A percentile compares a stretch with the other conserved stretches of the same genome.
Conservation (phyloP, 306 rosid genomes). For the Inga oerstediana region DNA sequence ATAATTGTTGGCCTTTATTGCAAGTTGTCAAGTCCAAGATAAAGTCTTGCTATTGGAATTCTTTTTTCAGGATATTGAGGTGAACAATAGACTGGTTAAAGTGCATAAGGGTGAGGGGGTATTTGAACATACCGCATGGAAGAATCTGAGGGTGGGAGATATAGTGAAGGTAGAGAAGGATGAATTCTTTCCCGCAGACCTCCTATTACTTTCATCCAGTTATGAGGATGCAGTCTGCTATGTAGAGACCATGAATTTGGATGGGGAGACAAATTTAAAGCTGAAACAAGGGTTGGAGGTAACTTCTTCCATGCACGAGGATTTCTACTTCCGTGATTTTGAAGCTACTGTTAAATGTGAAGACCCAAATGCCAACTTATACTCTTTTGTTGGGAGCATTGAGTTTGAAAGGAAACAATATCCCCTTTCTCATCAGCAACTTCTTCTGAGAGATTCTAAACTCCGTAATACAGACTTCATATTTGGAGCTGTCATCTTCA, state of each 20-base stretch:
- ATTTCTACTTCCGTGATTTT: constrained; percentile 50
- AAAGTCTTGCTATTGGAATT: constrained; percentile 30
- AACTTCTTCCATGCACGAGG: constrained; percentile 63
- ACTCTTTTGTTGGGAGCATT: constrained; percentile 81
- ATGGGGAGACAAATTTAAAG: constrained; percentile 96
- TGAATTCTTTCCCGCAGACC: constrained; percentile 94
- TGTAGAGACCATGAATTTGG: constrained; percentile 97
- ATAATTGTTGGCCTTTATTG: too few relatives aligned
- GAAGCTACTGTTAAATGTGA: constrained; percentile 80
- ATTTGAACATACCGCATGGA: constrained; percentile 74
- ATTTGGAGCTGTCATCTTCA: constrained; percentile 81
- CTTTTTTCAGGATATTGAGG: constrained; percentile 71
- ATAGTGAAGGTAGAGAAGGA: constrained; percentile 80
- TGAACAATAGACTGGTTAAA: constrained; percentile 79
- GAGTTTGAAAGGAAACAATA: constrained; percentile 59
- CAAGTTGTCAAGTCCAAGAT: constrained; percentile 1
- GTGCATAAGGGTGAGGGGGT: constrained; percentile 62
- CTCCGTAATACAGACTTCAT: constrained; percentile 87
- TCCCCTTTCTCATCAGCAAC: constrained; percentile 86
- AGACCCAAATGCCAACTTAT: constrained; percentile 92
- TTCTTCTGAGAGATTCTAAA: constrained; percentile 93
- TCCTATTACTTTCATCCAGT: constrained; percentile 83
- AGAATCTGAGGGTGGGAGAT: constrained; percentile 84
- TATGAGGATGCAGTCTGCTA: constrained; percentile 91
- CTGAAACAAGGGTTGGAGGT: constrained; percentile 85